These are phyloP conservation scores for Trichoderma sp. DNA, from an alignment of 2,329 filamentous ascomycete genomes.

Conservation along the genomic window DNA sequence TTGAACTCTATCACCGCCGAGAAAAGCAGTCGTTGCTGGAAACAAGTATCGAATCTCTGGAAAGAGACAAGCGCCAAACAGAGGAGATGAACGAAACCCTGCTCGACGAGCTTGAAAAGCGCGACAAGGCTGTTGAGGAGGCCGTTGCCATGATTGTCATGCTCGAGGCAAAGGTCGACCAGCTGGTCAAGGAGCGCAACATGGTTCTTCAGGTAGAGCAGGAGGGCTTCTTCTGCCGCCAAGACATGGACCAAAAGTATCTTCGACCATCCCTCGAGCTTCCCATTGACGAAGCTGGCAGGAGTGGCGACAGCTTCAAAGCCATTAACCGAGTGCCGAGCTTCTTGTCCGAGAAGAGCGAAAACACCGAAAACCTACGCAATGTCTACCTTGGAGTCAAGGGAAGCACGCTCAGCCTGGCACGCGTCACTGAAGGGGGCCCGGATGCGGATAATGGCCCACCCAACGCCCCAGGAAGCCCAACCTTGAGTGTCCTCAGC, in stretches of 20 bases:
- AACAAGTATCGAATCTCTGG: conserved; percentile 52
- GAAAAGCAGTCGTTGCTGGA: conserved; percentile 61
- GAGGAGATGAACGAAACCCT: conserved; percentile 58
- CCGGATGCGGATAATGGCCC: conserved; percentile 34
- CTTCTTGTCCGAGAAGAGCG: conserved; percentile 59
- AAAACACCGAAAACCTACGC: conserved; percentile 58
- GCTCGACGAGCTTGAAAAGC: conserved; percentile 59
- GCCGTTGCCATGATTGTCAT: conserved; percentile 66
- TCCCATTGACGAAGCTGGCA: conserved; percentile 22
- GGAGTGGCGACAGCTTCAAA: conserved; percentile 34
- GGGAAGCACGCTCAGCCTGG: conserved; percentile 49
- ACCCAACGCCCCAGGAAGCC: conserved; percentile 48
- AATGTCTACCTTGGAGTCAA: conserved; percentile 54
- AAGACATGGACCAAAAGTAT: conserved; percentile 31
- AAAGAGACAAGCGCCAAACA: conserved; percentile 51
- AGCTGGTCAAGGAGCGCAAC: conserved; percentile 51
- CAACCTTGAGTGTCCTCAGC: conserved; percentile 61
- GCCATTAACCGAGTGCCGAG: conserved; percentile 58
- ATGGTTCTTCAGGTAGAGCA: conserved; percentile 51
- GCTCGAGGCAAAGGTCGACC: conserved; percentile 58
- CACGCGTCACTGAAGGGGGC: conserved; percentile 41
- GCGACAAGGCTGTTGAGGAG: conserved; percentile 68
- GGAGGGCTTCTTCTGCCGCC: conserved; percentile 35
- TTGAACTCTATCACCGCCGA: conserved; percentile 67
- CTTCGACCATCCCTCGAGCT: conserved; percentile 24